Conservation (phyloP, 2,329 filamentous ascomycete species). For the Verticillium alfalfae region DNA sequence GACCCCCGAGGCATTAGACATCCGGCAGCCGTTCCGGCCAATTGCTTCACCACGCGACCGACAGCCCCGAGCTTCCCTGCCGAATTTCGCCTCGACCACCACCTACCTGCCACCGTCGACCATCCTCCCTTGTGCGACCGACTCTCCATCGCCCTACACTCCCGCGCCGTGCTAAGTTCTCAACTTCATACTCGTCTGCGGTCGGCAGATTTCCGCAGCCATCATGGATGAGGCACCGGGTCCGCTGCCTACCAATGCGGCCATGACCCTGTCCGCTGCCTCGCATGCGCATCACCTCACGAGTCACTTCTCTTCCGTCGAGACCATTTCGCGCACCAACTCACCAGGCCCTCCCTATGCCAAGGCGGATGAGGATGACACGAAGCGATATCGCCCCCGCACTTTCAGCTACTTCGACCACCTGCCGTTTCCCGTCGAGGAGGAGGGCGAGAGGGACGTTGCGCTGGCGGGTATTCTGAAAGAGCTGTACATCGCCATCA, state of each 20-base stretch:
- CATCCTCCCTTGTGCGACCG: constrained; percentile 2
- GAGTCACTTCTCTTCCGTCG: constrained; percentile 37
- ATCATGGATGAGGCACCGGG: constrained; percentile 24
- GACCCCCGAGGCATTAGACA: background rate
- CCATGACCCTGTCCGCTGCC: constrained; percentile 20
- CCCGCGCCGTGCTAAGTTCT: background rate
- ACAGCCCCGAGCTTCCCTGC: background rate
- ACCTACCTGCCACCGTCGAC: background rate
- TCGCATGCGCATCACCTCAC: constrained; percentile 30
- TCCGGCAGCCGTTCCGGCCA: background rate
- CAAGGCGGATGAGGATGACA: constrained; percentile 43
- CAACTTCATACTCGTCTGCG: background rate
- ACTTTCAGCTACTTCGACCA: constrained; percentile 92
- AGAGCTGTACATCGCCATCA: constrained; percentile 86
- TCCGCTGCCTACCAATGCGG: constrained; percentile 28
- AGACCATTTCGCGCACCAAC: constrained; percentile 78
- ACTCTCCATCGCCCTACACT: background rate
- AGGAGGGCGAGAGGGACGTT: constrained; percentile 68
- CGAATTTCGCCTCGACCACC: background rate
- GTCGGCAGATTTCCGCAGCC: background rate
- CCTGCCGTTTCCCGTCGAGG: constrained; percentile 84
- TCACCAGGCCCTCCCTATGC: constrained; percentile 66
- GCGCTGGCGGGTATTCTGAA: constrained; percentile 85
- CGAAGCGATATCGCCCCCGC: constrained; percentile 70
- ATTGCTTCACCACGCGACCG: background rate